These are phyloP conservation scores for Penicillium sp. DNA, from an alignment of 2,329 filamentous ascomycete genomes.

Conservation along the genomic window DNA sequence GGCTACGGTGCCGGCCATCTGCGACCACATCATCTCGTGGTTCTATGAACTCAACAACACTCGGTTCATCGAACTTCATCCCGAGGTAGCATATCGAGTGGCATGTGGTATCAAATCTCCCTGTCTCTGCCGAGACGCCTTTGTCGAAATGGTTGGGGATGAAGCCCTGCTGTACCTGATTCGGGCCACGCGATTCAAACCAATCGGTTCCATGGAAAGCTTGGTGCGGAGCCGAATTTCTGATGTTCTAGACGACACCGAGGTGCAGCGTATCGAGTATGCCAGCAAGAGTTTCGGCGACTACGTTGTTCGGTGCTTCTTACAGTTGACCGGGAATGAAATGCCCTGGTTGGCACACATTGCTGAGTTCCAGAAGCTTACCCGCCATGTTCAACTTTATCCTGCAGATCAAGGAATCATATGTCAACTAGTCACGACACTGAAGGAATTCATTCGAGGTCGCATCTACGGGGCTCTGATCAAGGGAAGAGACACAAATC, in stretches of 20 bases:
- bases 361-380: conserved; percentile 32
- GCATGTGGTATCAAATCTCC: conserved; percentile 44
- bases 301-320: conserved; percentile 42
- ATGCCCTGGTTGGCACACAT: conserved; percentile 43
- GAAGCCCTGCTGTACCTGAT: conserved; percentile 51
- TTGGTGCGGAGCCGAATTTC: conserved; percentile 49
- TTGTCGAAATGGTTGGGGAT: conserved; percentile 64
- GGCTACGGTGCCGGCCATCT: conserved; percentile 32
- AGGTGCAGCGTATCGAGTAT: conserved; percentile 59
- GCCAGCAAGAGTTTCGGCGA: conserved; percentile 56
- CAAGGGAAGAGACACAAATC: background rate
- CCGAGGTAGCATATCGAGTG: conserved; percentile 62
- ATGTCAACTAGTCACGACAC: conserved; percentile 18
- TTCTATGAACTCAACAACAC: conserved; percentile 56
- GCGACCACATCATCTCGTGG: conserved; percentile 58
- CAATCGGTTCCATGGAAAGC: conserved; percentile 18
- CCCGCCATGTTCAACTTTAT: conserved; percentile 16
- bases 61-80: conserved; percentile 62
- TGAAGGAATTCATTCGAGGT: conserved; percentile 37
- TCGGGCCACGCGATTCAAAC: conserved; percentile 13
- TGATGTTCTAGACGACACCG: conserved; percentile 55
- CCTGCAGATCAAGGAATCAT: conserved; percentile 18
- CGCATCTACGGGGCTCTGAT: conserved; percentile 26
- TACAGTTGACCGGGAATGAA: conserved; percentile 33
- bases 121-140: conserved; percentile 48